These are phyloP conservation scores for Pleurotus pulmonarius DNA, from an alignment of 768 basidiomycete genomes.

Conservation along the genomic window DNA sequence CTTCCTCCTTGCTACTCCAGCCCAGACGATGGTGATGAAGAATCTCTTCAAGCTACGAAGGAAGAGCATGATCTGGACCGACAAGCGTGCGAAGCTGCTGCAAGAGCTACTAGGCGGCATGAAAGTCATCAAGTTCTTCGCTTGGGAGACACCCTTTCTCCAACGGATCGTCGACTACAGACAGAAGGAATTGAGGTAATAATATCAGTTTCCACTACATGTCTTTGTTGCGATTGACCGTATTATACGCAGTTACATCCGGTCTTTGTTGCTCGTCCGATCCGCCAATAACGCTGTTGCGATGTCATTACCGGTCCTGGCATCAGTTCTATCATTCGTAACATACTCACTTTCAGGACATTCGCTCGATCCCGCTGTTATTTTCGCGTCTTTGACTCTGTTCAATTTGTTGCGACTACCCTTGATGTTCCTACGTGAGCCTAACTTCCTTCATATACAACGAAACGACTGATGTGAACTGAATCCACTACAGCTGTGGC, in stretches of 20 bases:
- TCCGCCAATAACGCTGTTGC: slow-evolving; percentile 66
- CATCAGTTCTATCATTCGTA: slow-evolving; percentile 73
- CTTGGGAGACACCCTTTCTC: slow-evolving; percentile 84
- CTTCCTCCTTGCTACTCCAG: slow-evolving; percentile 68
- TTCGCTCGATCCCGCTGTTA: slow-evolving; percentile 57
- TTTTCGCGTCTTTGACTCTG: slow-evolving; percentile 83
- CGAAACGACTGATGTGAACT: too few species aligned
- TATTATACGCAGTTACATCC: slow-evolving; percentile 45
- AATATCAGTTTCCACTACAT: background rate
- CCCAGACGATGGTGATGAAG: slow-evolving; percentile 74
- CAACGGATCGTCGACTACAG: slow-evolving; percentile 68
- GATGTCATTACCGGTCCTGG: slow-evolving; percentile 70
- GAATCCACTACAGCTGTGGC: slow-evolving; percentile 45
- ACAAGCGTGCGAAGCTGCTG: slow-evolving; percentile 83
- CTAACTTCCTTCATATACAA: background rate
- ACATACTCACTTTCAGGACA: slow-evolving; percentile 77
- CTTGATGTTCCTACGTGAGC: slow-evolving; percentile 65
- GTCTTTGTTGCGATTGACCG: background rate
- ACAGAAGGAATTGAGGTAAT: slow-evolving; percentile 64
- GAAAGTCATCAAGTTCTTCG: slow-evolving; percentile 91
- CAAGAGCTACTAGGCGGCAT: slow-evolving; percentile 89
- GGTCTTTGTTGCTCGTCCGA: slow-evolving; percentile 62
- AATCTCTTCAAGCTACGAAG: slow-evolving; percentile 61
- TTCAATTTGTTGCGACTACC: slow-evolving; percentile 84
- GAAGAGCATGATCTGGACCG: slow-evolving; percentile 85